Evolutionary conservation across 768 basidiomycete species (phyloP), one percentile per base, ranked within the genome.

Genomic region (Pseudohyphozyma bogoriensis): DNA sequence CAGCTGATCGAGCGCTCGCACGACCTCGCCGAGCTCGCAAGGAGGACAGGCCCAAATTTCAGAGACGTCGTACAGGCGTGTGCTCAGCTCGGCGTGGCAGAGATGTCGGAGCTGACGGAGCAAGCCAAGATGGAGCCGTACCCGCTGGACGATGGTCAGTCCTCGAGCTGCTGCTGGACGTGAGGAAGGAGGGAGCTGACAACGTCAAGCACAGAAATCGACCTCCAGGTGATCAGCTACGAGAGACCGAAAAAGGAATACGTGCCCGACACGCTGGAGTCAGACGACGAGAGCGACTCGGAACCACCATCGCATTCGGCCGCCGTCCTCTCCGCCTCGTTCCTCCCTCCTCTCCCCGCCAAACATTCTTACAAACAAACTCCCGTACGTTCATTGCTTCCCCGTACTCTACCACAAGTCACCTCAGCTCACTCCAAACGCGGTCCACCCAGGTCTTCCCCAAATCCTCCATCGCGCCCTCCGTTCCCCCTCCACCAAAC

Each of bases 351-450:
- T 15, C 28, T 65, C 10, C 64, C 64, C 22, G 56, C 64, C 6
- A 56, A 55, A 32, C 64, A 65, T 39, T 56, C 54, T 26, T 65
- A 60, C 60, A 62, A 62, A 42, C 64, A 65, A 40, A 65, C 64
- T 2, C 60, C 64, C 11, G 64, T 65, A 3, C 46, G 59, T 40
- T 5, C 8, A 4, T 22, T 20, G 11, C 33, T 29, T n/a, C 24
- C 8, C 18, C 18, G 26, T 22, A 2, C 36, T 44, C 12, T 4
- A 1, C 28, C 31, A n/a, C 42, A 20, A 6, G 32, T 2, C 13
- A 10, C 11, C 39, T 39, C 35, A 15, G 26, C 24, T 29, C 2
- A 12, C 31, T 11, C 31, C 9, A 6, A 11, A 3, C 13, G 4
- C 26, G 47, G 10, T 18, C 47, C 16, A 4, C 16, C 1, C 52